Conservation (phyloP, 108 stramenopile genomes). For the Pseudonitzschia multiseries region DNA sequence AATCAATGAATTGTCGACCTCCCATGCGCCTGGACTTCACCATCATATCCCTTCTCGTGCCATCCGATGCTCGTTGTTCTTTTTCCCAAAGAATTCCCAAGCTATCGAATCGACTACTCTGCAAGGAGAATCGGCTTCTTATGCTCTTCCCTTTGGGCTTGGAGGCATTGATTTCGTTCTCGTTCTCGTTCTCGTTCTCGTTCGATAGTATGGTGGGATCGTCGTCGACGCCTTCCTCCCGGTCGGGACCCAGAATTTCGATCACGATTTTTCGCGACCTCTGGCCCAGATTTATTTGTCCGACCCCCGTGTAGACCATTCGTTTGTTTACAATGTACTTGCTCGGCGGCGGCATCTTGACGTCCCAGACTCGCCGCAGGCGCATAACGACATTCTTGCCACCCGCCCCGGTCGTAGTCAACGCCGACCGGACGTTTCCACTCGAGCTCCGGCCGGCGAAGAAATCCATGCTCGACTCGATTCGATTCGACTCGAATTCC, state of each 20-base stretch:
- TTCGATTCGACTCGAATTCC: too few species aligned
- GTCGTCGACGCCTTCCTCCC: conserved; percentile 8
- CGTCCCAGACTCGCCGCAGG: conserved; percentile 27
- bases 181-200: neutral
- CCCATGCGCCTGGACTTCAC: neutral
- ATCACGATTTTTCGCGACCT: conserved; percentile 21
- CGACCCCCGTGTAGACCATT: conserved; percentile 8
- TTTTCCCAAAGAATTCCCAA: neutral
- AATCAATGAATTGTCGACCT: conserved; percentile 6
- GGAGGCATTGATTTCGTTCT: neutral
- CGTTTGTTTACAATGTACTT: conserved; percentile 25
- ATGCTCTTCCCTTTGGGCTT: too few species aligned
- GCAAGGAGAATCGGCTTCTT: too few species aligned
- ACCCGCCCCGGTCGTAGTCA: conserved; percentile 2
- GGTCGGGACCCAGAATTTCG: conserved; percentile 25
- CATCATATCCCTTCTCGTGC: conserved; percentile 1
- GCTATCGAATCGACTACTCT: too few species aligned
- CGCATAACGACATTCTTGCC: conserved; percentile 1
- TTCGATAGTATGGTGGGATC: neutral
- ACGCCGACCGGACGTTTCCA: neutral
- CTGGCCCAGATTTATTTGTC: neutral
- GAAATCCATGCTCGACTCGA: neutral
- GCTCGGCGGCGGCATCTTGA: conserved; percentile 36
- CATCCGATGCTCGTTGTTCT: neutral
- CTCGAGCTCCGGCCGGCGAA: neutral